Conservation (phyloP, 768 basidiomycete genomes). For the Ramaria rubella region DNA sequence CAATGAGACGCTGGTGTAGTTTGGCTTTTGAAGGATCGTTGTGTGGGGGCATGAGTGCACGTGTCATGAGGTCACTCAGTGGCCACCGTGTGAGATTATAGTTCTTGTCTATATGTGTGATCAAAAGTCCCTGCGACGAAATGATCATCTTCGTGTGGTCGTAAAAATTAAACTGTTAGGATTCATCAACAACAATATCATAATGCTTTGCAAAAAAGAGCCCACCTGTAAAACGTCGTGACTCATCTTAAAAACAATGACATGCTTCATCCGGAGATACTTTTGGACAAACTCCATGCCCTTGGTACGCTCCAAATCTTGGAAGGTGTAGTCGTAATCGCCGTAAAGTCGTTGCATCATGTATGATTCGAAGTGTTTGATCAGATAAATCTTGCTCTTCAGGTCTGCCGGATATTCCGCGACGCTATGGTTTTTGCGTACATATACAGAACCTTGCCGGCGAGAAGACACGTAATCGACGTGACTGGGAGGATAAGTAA, state of each 20-base stretch:
- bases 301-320: conserved; percentile 55
- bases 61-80: conserved; percentile 63
- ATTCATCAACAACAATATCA: not conserved
- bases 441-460: conserved; percentile 56
- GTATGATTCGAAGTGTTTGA: conserved; percentile 91
- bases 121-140: conserved; percentile 65
- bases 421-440: conserved; percentile 66
- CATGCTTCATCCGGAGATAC: conserved; percentile 94
- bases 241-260: conserved; percentile 93
- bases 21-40: conserved; percentile 51
- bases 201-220: not conserved
- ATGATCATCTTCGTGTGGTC: conserved; percentile 95
- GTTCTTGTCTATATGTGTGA: conserved; percentile 90
- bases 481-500: conserved; percentile 43
- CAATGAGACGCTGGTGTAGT: conserved; percentile 57
- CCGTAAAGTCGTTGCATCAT: conserved; percentile 88
- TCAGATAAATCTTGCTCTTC: conserved; percentile 83
- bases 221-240: conserved; percentile 90
- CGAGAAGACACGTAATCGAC: conserved; percentile 82
- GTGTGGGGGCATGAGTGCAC: conserved; percentile 34
- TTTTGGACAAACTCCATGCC: conserved; percentile 97
- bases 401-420: conserved; percentile 73
- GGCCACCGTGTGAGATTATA: conserved; percentile 71
- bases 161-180: conserved; percentile 89
- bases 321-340: conserved; percentile 77